phyloP scores from a whole-genome alignment of 1,284 basidiomycete genomes.

The Pseudomicrostroma phylloplanum region DNA sequence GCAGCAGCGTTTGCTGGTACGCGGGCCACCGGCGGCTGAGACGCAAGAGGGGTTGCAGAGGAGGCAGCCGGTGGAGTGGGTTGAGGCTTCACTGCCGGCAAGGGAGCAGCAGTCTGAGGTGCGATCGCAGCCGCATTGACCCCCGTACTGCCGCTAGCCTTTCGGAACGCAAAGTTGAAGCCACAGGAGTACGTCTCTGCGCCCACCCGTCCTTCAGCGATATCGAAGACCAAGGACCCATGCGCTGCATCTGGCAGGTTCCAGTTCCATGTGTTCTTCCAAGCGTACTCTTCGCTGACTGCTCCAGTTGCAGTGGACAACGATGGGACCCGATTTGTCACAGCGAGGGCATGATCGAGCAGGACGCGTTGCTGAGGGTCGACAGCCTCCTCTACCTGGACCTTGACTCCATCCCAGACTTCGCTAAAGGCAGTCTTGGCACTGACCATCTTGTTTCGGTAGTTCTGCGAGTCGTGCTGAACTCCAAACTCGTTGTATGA shows the following conservation, averaged over 20 bases:
- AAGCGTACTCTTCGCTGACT: constrained; percentile 66
- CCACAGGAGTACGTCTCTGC: constrained; percentile 88
- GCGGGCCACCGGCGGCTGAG: background rate
- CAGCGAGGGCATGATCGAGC: constrained; percentile 80
- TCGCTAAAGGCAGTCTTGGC: constrained; percentile 80
- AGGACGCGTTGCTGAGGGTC: constrained; percentile 83
- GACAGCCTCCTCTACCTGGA: constrained; percentile 83
- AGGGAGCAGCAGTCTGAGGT: background rate
- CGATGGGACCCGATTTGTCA: constrained; percentile 72
- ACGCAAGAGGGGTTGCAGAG: too few species aligned
- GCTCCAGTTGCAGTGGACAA: constrained; percentile 55
- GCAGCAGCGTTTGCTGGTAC: background rate
- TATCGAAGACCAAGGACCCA: constrained; percentile 76
- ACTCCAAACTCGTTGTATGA: constrained; percentile 97
- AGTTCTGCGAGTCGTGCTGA: constrained; percentile 80
- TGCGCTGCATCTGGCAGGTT: constrained; percentile 87
- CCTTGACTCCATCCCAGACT: constrained; percentile 88
- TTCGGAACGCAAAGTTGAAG: constrained; percentile 89
- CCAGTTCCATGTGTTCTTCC: constrained; percentile 82
- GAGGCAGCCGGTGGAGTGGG: too few species aligned
- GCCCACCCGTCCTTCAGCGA: constrained; percentile 84
- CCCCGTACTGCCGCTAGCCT: constrained; percentile 48
- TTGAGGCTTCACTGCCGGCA: background rate
- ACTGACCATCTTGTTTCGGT: constrained; percentile 70
- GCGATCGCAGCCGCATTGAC: background rate